A percentile compares a stretch with the other conserved stretches of the same genome.
Evolutionary conservation across 1,284 basidiomycete species (phyloP).

Genomic region (Retiboletus flavoniger): DNA sequence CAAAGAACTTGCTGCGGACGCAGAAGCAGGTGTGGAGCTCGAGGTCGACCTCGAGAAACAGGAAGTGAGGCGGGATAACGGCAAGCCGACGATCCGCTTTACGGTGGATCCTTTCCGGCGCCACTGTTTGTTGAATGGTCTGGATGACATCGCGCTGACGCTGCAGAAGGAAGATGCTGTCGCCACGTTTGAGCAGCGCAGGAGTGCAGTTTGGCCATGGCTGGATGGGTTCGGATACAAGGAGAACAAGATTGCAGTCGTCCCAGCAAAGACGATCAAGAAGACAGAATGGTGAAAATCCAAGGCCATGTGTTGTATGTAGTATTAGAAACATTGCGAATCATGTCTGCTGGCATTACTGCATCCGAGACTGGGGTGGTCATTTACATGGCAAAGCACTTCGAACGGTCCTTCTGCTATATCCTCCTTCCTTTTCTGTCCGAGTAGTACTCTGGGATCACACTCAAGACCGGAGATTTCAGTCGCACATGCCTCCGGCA

Average conservation of each 20-base stretch:
- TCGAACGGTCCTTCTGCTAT: neutral
- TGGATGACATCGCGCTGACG: slow-evolving; percentile 93
- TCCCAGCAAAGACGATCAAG: slow-evolving; percentile 43
- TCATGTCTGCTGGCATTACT: slow-evolving; percentile 2
- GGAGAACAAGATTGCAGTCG: slow-evolving; percentile 67
- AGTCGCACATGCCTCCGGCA: slow-evolving; percentile 18
- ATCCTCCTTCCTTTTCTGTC: neutral
- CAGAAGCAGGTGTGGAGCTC: slow-evolving; percentile 75
- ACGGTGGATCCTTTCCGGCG: slow-evolving; percentile 84
- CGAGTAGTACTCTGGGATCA: slow-evolving; percentile 1
- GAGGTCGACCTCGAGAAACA: slow-evolving; percentile 90
- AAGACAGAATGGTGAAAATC: slow-evolving; percentile 76
- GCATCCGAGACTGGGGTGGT: slow-evolving; percentile 16
- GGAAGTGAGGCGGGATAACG: slow-evolving; percentile 77
- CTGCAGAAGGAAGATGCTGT: slow-evolving; percentile 75
- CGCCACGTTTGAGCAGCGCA: slow-evolving; percentile 70
- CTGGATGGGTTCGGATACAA: slow-evolving; percentile 90
- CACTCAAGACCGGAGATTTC: slow-evolving; percentile 2
- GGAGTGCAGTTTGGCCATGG: slow-evolving; percentile 87
- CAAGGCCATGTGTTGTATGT: neutral
- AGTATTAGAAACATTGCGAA: slow-evolving; percentile 7
- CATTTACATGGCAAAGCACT: slow-evolving; percentile 10
- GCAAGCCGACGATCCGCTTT: slow-evolving; percentile 74
- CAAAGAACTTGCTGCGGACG: slow-evolving; percentile 75
- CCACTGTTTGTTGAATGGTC: slow-evolving; percentile 88